Percentiles rank a stretch among this genome's conserved stretches.
These are phyloP conservation scores for Stereocaulon alpinum DNA, from an alignment of 495 filamentous ascomycete species.

Conservation along the genomic window DNA sequence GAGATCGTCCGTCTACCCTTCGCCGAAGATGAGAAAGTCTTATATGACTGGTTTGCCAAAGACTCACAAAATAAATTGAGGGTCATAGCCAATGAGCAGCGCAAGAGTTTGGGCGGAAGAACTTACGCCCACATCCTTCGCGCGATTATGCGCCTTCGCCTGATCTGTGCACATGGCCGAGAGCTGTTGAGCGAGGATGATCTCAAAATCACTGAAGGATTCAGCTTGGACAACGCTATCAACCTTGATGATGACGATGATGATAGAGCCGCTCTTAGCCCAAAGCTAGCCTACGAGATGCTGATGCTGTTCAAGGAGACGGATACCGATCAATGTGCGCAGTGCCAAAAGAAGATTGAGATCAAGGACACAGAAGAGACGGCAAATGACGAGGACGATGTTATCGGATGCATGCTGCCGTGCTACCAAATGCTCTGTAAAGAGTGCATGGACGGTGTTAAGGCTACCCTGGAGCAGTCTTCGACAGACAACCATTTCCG, in stretches of 20 bases:
- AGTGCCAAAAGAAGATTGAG: constrained; percentile 54
- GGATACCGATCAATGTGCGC: constrained; percentile 55
- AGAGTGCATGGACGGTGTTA: constrained; percentile 51
- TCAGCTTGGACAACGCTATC: constrained; percentile 72
- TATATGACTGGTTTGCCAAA: constrained; percentile 52
- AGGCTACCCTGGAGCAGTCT: constrained; percentile 28
- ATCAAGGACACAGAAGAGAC: constrained; percentile 35
- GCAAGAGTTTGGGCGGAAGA: constrained; percentile 62
- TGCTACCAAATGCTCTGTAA: constrained; percentile 79
- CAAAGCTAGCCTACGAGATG: constrained; percentile 70
- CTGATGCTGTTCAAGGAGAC: constrained; percentile 71
- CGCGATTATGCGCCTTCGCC: constrained; percentile 78
- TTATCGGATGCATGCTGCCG: constrained; percentile 66
- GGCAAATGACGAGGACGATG: constrained; percentile 47
- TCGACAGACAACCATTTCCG: constrained; percentile 31
- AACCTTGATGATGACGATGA: constrained; percentile 70
- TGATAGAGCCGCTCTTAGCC: constrained; percentile 39
- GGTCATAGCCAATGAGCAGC: constrained; percentile 40
- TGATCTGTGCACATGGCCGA: constrained; percentile 83
- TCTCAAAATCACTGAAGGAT: constrained; percentile 62
- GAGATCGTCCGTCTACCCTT: constrained; percentile 54
- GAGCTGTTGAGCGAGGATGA: constrained; percentile 80
- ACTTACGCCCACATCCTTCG: constrained; percentile 83
- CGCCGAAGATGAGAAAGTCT: constrained; percentile 39
- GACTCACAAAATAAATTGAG: constrained; percentile 53